A percentile compares a stretch with the other conserved stretches of the same genome.
These are phyloP conservation scores for Apiospora sp. DNA, from an alignment of 2,329 filamentous ascomycete genomes.

Conservation along the genomic window DNA sequence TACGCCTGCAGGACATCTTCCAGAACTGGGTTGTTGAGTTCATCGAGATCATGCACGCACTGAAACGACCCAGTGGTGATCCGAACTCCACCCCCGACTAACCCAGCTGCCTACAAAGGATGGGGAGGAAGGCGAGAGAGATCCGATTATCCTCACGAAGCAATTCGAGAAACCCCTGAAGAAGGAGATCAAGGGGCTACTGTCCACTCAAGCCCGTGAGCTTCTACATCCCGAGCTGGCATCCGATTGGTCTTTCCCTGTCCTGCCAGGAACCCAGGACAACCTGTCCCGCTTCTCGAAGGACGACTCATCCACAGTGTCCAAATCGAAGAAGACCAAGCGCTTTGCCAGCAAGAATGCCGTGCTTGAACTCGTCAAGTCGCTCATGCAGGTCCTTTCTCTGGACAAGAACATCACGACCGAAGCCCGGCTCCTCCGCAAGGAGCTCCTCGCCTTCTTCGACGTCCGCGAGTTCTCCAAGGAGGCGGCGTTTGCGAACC, in stretches of 20 bases:
- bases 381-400: conserved; percentile 88
- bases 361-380: conserved; percentile 89
- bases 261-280: conserved; percentile 76
- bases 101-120: conserved; percentile 68
- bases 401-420: conserved; percentile 91
- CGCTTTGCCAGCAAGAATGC: conserved; percentile 65
- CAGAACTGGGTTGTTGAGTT: conserved; percentile 95
- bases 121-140: conserved; percentile 64
- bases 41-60: conserved; percentile 88
- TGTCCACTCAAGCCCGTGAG: conserved; percentile 86
- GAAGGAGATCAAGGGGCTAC: conserved; percentile 83
- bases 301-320: conserved; percentile 26
- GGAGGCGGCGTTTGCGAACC: conserved; percentile 88
- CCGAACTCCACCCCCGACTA: conserved; percentile 59
- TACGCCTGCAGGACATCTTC: conserved; percentile 82
- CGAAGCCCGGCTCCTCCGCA: conserved; percentile 86
- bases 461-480: conserved; percentile 93
- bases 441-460: conserved; percentile 88
- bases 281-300: conserved; percentile 47
- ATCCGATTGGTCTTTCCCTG: conserved; percentile 85
- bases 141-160: conserved; percentile 77
- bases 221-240: conserved; percentile 88
- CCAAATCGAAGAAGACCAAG: conserved; percentile 27
- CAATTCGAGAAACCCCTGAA: conserved; percentile 88
- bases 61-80: conserved; percentile 73